Base-by-base conservation (phyloP, 2,329 filamentous ascomycete species). In the Ophiostoma ulmi region DNA sequence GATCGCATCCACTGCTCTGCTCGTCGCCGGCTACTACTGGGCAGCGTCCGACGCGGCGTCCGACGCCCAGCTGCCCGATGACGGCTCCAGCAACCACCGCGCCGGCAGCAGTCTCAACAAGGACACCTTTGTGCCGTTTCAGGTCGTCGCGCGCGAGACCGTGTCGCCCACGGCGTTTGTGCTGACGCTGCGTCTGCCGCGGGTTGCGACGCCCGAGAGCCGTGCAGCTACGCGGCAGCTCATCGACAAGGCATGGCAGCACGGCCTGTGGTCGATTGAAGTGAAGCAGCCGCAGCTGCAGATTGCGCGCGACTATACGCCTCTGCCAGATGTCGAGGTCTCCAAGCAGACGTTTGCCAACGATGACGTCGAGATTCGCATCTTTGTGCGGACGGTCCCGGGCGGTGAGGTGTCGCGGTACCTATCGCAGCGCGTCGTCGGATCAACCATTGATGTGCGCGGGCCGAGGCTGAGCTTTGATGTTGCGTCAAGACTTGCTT, bases 281-380 rank as follows among this genome's bases (percentile, higher is more conserved):
- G 88, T 97, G 77, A 97, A 97, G 81, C 95, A 98, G 81, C 95
- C 95, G 1, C 90, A 97, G 78, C 81, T 98, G 71, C 94, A 97
- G 80, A 97, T 99, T 75, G 92, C 92, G 63, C 83, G 95, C 73
- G 89, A 93, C 71, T 99, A 99, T 80, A 98, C 95, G 4, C 93
- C 94, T 0, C 82, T 99, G 0, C 94, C 93, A 0, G 85, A 88
- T 0, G 36, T 39, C 14, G 65, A 66, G 14, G 35, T 26, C 3
- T n/a, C 7, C 14, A 26, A 4, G 76, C 79, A 1, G 75, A 75
- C 1, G 75, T 10, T 13, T 26, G 3, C 26, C n/a, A 55, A 36
- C 7, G 76, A 79, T 2, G 75, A 75, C 1, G 76, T 77, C 17
- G 72, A 44, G 70, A 36, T 97, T 70, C 84, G 90, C 10, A 89